A percentile compares a stretch with the other conserved stretches of the same genome.
phyloP scores from a whole-genome alignment of 139 green algal genomes.

The Chlorella sp. region DNA sequence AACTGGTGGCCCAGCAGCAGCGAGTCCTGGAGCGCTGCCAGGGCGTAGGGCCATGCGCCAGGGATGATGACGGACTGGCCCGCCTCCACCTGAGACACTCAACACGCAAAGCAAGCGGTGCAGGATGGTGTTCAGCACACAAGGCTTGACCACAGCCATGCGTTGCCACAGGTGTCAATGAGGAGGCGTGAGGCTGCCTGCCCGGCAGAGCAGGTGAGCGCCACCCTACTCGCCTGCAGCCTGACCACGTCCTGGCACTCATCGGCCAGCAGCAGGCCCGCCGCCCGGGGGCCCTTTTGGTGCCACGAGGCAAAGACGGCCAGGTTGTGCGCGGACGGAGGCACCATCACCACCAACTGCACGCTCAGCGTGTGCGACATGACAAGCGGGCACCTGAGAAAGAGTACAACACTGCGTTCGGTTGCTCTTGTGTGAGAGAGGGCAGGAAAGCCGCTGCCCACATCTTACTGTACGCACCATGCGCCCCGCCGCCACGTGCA shows the following conservation, averaged over 20 bases:
- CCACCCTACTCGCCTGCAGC: slow-evolving; percentile 14
- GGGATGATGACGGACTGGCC: slow-evolving; percentile 23
- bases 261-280: slow-evolving; percentile 17
- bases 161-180: no score
- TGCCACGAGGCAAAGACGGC: slow-evolving; percentile 18
- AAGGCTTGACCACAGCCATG: background rate
- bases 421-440: no score
- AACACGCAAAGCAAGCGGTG: no score
- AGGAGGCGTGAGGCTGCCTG: no score
- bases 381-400: background rate
- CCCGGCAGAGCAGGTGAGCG: no score
- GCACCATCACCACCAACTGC: slow-evolving; percentile 28
- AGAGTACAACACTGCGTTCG: no score
- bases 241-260: slow-evolving; percentile 3
- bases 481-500: slow-evolving; percentile 13
- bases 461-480: slow-evolving; percentile 26
- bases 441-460: no score
- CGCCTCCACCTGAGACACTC: slow-evolving; percentile 1
- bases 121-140: background rate
- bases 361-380: background rate
- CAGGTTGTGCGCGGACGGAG: slow-evolving; percentile 13
- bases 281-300: slow-evolving; percentile 8
- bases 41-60: slow-evolving; percentile 23
- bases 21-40: slow-evolving; percentile 12
- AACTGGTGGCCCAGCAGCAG: slow-evolving; percentile 7